Conservation (phyloP, 352 stramenopile genomes). For the Phytophthora boehmeriae region DNA sequence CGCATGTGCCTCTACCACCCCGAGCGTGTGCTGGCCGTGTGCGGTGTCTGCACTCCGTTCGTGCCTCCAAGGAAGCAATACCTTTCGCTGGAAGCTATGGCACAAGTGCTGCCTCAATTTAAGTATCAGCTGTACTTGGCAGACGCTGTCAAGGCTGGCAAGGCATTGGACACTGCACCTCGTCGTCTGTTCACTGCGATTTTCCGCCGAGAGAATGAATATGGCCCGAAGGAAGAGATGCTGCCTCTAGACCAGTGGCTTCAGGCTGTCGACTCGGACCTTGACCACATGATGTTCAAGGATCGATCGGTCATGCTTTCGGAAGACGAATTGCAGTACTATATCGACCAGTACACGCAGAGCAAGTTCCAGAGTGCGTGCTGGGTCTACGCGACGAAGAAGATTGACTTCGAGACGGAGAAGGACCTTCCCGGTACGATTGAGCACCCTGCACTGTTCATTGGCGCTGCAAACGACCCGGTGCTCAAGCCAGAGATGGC, state of each 20-base stretch:
- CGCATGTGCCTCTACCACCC: constrained; percentile 64
- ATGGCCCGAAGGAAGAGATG: constrained; percentile 20
- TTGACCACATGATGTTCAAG: constrained; percentile 38
- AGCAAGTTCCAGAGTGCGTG: constrained; percentile 43
- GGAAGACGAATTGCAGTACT: constrained; percentile 50
- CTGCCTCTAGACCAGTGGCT: constrained; percentile 36
- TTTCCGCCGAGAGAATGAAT: constrained; percentile 37
- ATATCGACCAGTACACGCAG: constrained; percentile 42
- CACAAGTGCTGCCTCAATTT: constrained; percentile 37
- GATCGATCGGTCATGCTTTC: constrained; percentile 41
- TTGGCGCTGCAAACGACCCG: constrained; percentile 41
- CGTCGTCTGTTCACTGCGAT: constrained; percentile 38
- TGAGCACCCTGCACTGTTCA: constrained; percentile 48
- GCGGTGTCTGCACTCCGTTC: constrained; percentile 65
- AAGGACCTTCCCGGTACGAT: constrained; percentile 35
- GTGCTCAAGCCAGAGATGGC: constrained; percentile 56
- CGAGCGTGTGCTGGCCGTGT: constrained; percentile 54
- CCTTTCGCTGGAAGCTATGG: constrained; percentile 39
- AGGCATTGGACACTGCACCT: constrained; percentile 36
- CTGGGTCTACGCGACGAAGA: constrained; percentile 47
- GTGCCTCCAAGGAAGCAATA: constrained; percentile 40
- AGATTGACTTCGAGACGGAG: constrained; percentile 55
- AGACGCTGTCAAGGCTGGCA: constrained; percentile 32
- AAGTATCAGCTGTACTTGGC: constrained; percentile 48
- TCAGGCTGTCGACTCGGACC: constrained; percentile 21